Evolutionary conservation across 306 rosid genomes (phyloP), one percentile per base, ranked within the genome.

Genomic region (Pueraria montana): DNA sequence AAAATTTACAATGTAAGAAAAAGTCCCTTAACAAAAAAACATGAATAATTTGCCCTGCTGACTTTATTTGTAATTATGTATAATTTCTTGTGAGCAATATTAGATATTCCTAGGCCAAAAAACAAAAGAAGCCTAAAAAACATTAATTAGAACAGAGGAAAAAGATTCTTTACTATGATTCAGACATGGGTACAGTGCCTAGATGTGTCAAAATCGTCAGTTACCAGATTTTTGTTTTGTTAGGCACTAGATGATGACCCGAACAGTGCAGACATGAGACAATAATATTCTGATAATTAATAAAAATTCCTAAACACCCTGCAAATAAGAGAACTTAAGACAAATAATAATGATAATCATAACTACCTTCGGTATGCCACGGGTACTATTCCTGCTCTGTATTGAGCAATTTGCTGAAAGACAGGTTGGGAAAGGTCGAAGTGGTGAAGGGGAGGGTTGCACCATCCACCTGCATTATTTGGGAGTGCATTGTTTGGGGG

Each of bases 381-480:
- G 0, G 97, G 96, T 8, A 93, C 96, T 14, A 93, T 90, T 34
- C 97, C 97, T 42, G 96, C 97, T 63, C 55, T 80, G 80, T 86
- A 89, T 6, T 83, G 88, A 34, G 97, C 97, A 49, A 93, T 93
- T 14, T 80, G 89, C 63, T 83, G 89, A 71, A 93, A 93, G 14
- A 89, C 74, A 30, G 96, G 97, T 83, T 93, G 94, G 16, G 97
- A 79, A 8, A 93, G 94, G 80, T 93, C 97, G 48, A 93, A 93
- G 58, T 93, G 97, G 12, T 89, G 96, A 74, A 79, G 96, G 1
- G 97, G 97, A 50, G 96, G 93, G 73, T 93, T 93, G 83, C 97
- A 93, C 97, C 97, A 93, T 0, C 97, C 96, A 56, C 97, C 97
- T 18, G 87, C 91, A 75, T 89, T 89, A 70, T 89, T 93, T 10